A percentile compares a stretch with the other conserved stretches of the same genome.
phyloP scores from a whole-genome alignment of 495 filamentous ascomycete genomes.

The Sphaerosporella brunnea region DNA sequence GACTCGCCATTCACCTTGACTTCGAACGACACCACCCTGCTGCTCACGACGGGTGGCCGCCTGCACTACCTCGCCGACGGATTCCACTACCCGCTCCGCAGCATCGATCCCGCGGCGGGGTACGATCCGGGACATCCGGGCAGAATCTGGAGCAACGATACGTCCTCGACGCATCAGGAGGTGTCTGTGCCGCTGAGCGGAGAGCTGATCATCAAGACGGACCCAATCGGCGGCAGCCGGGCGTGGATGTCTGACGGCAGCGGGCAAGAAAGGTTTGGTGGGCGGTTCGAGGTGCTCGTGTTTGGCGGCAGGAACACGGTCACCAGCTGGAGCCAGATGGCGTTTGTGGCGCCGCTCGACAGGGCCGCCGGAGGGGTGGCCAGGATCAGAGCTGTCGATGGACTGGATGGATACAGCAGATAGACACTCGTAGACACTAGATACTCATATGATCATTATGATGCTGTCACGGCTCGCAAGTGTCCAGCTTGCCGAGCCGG shows the following conservation, averaged over 20 bases:
- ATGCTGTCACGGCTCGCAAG: no score
- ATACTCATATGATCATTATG: no score
- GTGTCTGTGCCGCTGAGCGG: slow-evolving; percentile 18
- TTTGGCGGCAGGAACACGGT: slow-evolving; percentile 35
- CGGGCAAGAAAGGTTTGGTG: slow-evolving; percentile 28
- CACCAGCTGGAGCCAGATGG: slow-evolving; percentile 41
- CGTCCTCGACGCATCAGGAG: slow-evolving; percentile 25
- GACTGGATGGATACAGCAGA: no score
- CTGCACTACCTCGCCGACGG: slow-evolving; percentile 33
- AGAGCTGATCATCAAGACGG: slow-evolving; percentile 27
- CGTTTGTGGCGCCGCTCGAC: slow-evolving; percentile 37
- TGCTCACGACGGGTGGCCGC: slow-evolving; percentile 22
- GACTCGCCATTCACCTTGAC: not conserved
- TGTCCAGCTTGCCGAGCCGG: no score
- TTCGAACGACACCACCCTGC: slow-evolving; percentile 26
- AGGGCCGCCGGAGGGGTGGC: slow-evolving; percentile 24
- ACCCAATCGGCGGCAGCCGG: slow-evolving; percentile 12
- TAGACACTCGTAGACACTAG: no score
- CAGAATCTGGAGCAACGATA: slow-evolving; percentile 29
- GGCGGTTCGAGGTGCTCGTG: slow-evolving; percentile 38
- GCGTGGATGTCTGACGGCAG: slow-evolving; percentile 29
- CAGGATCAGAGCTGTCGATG: slow-evolving; percentile 14
- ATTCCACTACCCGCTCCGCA: slow-evolving; percentile 36
- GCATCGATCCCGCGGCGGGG: slow-evolving; percentile 23
- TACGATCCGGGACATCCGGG: slow-evolving; percentile 28